Evolutionary conservation across 192 early-diverging fungal species (phyloP).

Genomic region (Anaeromyces robustus): DNA sequence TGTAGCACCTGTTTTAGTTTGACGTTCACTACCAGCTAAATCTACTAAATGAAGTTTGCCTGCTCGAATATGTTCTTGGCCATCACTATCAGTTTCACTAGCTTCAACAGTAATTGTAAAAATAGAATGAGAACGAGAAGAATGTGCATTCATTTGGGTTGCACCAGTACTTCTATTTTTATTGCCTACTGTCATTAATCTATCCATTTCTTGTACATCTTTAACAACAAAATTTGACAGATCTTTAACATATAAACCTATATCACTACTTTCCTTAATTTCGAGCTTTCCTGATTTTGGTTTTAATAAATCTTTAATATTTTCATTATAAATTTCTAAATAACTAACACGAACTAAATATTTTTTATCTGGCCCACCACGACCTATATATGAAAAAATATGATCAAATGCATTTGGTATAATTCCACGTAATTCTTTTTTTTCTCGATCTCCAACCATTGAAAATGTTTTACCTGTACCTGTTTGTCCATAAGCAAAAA

Average conservation of each 20-base stretch:
- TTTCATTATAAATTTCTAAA: constrained; percentile 90
- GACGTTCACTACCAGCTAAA: constrained; percentile 45
- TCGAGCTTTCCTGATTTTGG: constrained; percentile 39
- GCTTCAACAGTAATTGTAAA: constrained; percentile 59
- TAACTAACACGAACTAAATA: constrained; percentile 72
- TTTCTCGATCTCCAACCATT: constrained; percentile 53
- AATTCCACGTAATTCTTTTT: constrained; percentile 44
- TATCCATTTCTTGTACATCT: constrained; percentile 44
- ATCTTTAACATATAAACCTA: constrained; percentile 47
- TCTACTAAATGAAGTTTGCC: constrained; percentile 50
- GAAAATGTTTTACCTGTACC: constrained; percentile 64
- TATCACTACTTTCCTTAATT: constrained; percentile 42
- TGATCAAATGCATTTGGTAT: constrained; percentile 52
- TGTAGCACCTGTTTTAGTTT: constrained; percentile 43
- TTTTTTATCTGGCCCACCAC: constrained; percentile 36
- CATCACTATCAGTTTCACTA: constrained; percentile 21
- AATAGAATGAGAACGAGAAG: constrained; percentile 66
- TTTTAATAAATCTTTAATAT: constrained; percentile 72
- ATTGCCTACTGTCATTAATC: constrained; percentile 42
- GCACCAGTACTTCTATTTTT: constrained; percentile 56
- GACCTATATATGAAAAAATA: constrained; percentile 38
- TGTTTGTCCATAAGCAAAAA: constrained; percentile 40
- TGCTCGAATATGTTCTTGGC: constrained; percentile 34
- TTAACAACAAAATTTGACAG: constrained; percentile 42
- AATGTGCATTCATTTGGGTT: constrained; percentile 69